Conservation (phyloP, 75 land plant species). For the Cupressus sempervirens region DNA sequence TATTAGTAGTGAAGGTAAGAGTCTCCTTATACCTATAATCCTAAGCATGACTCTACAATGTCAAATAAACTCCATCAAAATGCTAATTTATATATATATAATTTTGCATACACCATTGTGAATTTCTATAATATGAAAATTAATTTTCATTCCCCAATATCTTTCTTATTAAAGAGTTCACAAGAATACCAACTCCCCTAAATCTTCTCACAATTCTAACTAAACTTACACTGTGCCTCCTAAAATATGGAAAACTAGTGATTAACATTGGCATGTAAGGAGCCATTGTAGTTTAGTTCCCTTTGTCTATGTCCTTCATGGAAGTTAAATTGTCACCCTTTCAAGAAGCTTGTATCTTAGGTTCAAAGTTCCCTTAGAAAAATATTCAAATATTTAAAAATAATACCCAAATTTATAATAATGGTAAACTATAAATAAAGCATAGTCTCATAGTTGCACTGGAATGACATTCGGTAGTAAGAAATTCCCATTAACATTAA, state of each 20-base stretch:
- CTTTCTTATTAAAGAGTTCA: not conserved
- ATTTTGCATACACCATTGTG: not conserved
- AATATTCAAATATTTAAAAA: too few relatives aligned
- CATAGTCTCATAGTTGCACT: not conserved
- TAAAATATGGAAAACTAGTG: too few relatives aligned
- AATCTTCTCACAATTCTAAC: not conserved
- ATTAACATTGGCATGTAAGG: not conserved
- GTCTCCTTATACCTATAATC: too few relatives aligned
- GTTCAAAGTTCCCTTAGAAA: not conserved
- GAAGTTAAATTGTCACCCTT: not conserved
- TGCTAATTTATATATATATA: not conserved
- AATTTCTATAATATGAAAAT: not conserved
- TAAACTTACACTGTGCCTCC: not conserved
- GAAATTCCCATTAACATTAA: not conserved
- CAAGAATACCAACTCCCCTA: not conserved
- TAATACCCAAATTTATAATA: not conserved
- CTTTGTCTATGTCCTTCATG: not conserved
- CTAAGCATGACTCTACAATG: not conserved
- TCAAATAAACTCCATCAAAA: not conserved
- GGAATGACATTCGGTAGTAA: not conserved
- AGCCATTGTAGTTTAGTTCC: not conserved
- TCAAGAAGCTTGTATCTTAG: not conserved
- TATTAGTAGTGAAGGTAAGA: not conserved
- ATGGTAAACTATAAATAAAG: too few relatives aligned
- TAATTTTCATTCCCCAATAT: not conserved